Evolutionary conservation across 345 rosid genomes (phyloP), one percentile per base, ranked within the genome.

Genomic region (Firmiana major): DNA sequence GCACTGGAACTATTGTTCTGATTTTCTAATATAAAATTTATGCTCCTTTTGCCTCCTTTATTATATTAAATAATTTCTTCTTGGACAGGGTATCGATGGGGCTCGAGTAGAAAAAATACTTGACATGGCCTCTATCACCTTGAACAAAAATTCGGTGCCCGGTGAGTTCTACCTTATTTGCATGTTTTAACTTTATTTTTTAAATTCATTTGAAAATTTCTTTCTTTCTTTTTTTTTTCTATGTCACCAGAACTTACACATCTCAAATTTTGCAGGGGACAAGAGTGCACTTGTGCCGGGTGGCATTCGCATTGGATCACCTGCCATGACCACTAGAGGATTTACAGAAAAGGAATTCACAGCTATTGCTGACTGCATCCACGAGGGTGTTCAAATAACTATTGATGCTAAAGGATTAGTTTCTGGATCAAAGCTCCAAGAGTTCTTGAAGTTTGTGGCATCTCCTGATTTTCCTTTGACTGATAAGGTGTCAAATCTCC

Each of bases 321-420:
- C 98, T 19, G 99, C 99, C 1, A 95, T 93, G 97, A 93, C 99
- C 5, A 93, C 98, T 38, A 90, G 97, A 80, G 95, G 98, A 70
- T 86, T 95, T 53, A 82, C 87, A 0, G 96, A 88, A 86, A 86
- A 86, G 77, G 99, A 95, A 73, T 95, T 95, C 78, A 59, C 73
- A 67, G 90, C 89, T 51, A 81, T 85, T 0, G 98, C 98, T 0
- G 88, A 91, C 60, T 90, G 90, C 40, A 91, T 93, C 64, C 93
- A 95, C 6, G 97, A 93, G 80, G 98, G 99, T 4, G 90, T 95
- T 63, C 92, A 86, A 81, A 84, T 91, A 80, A 81, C 94, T 5
- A 80, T 87, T 0, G 96, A 91, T 75, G 93, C 96, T 6, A 91
- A 93, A 83, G 78, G 77, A 66, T 15, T 69, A 0, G 90, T 79